These are phyloP conservation scores for Mycosarcoma maydis DNA, from an alignment of 1,284 basidiomycete species.

Conservation along the genomic window DNA sequence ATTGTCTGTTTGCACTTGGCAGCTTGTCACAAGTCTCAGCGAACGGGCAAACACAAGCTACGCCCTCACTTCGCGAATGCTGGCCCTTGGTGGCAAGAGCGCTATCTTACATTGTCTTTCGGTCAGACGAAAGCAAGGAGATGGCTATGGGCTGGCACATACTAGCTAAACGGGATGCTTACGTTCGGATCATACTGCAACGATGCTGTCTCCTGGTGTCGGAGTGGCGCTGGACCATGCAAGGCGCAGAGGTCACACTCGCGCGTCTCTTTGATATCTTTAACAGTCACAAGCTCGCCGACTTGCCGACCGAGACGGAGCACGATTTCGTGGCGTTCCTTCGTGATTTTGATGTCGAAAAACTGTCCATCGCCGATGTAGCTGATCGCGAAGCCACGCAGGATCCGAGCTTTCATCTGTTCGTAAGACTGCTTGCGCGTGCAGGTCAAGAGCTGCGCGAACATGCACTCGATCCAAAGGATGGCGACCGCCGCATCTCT, in stretches of 20 bases:
- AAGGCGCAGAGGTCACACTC: slow-evolving; percentile 73
- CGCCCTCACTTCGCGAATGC: slow-evolving; percentile 71
- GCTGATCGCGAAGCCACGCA: slow-evolving; percentile 65
- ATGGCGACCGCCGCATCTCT: slow-evolving; percentile 70
- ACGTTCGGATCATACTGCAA: slow-evolving; percentile 77
- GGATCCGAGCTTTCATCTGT: slow-evolving; percentile 82
- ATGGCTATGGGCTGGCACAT: slow-evolving; percentile 68
- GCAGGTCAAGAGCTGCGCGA: slow-evolving; percentile 68
- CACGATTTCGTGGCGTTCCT: slow-evolving; percentile 84
- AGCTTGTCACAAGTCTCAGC: slow-evolving; percentile 81
- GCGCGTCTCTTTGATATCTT: slow-evolving; percentile 80
- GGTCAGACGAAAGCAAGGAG: slow-evolving; percentile 72
- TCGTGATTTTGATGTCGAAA: slow-evolving; percentile 68
- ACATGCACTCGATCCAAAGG: slow-evolving; percentile 17
- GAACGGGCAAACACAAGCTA: slow-evolving; percentile 71
- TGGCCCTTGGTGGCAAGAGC: slow-evolving; percentile 73
- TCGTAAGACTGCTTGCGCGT: slow-evolving; percentile 79
- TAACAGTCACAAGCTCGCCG: slow-evolving; percentile 80
- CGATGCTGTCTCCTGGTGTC: slow-evolving; percentile 79
- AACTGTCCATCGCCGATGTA: slow-evolving; percentile 8
- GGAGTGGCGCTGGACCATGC: slow-evolving; percentile 78
- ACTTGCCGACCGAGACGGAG: slow-evolving; percentile 76
- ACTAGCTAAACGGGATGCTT: slow-evolving; percentile 77
- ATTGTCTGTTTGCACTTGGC: slow-evolving; percentile 76
- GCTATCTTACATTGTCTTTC: slow-evolving; percentile 70